Base-by-base conservation (phyloP, 352 stramenopile genomes). In the Globisporangium abappressorium region DNA sequence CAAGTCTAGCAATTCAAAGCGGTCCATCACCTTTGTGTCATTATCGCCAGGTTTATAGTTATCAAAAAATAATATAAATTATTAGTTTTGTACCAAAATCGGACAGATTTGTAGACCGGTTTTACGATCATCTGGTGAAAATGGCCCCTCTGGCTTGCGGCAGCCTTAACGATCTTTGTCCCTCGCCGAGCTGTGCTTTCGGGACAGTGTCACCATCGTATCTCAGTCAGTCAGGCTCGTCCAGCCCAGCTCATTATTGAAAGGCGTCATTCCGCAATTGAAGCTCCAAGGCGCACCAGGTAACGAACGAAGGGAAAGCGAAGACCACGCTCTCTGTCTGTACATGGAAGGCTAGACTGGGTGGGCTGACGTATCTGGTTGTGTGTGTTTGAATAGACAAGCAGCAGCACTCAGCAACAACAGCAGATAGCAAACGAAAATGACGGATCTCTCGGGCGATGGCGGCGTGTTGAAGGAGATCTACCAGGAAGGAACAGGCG, bases 381-480 rank as follows among this genome's bases (percentile, higher is more conserved):
- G 34, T 24, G 20, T 36, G 38, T 60, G 26, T 62, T 1, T 34
- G 2, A 24, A 33, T 43, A 43, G 15, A 57, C 26, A 26, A 20
- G 36, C 43, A 36, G 22, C 20, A 46, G 38, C 14, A 38, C 33
- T 38, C 33, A 38, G 33, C 33, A 41, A 14, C 14, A 26, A 51
- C 43, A 22, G 43, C 43, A 51, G 6, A 51, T 34, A 36, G 22
- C 22, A 55, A 56, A 73, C 60, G 20, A 81, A 66, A 65, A 81
- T 72, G 54, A 80, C 91, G 47, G 86, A 97, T 68, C 70, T 97
- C 55, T 95, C 82, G 14, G 86, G 87, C 61, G 92, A 98, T 71
- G 93, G 92, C 65, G 93, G 93, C 66, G 83, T 98, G 65, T 71
- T 97, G 65, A 98, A 98, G 80, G 89, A 96, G 76, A 94, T 95